These are phyloP conservation scores for Lepidium didymum DNA, from an alignment of 345 rosid genomes.

Conservation along the genomic window DNA sequence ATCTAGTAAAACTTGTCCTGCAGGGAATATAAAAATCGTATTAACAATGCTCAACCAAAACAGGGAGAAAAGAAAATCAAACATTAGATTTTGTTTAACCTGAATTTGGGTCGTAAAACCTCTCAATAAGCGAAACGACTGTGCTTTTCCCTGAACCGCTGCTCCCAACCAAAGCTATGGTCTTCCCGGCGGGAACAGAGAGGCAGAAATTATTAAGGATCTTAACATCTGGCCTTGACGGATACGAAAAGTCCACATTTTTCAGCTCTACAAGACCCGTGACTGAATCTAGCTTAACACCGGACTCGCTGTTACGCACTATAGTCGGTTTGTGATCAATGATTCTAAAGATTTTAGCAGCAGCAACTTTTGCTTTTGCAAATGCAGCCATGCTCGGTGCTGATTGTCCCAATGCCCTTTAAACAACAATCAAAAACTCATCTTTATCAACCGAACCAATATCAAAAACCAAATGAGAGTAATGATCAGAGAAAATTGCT, in stretches of 20 bases:
- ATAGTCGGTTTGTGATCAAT: conserved; percentile 77
- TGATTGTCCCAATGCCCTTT: conserved; percentile 84
- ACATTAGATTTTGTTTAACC: conserved; percentile 37
- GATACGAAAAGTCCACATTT: conserved; percentile 78
- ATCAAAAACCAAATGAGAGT: not conserved
- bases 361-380: conserved; percentile 88
- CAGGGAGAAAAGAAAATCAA: not conserved
- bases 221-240: conserved; percentile 77
- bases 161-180: conserved; percentile 95
- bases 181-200: conserved; percentile 89
- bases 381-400: conserved; percentile 94
- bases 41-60: conserved; percentile 4
- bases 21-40: not conserved
- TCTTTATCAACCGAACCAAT: not conserved
- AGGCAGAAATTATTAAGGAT: conserved; percentile 70
- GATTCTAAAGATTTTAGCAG: conserved; percentile 78
- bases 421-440: conserved; percentile 5
- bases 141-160: conserved; percentile 99
- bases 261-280: conserved; percentile 74
- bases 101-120: conserved; percentile 88
- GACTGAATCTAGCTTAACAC: conserved; percentile 60
- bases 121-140: conserved; percentile 84
- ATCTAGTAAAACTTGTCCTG: conserved; percentile 86
- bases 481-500: conserved; percentile 29
- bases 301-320: conserved; percentile 57